Conservation (phyloP, 345 rosid species). For the Eucalyptus sp. region DNA sequence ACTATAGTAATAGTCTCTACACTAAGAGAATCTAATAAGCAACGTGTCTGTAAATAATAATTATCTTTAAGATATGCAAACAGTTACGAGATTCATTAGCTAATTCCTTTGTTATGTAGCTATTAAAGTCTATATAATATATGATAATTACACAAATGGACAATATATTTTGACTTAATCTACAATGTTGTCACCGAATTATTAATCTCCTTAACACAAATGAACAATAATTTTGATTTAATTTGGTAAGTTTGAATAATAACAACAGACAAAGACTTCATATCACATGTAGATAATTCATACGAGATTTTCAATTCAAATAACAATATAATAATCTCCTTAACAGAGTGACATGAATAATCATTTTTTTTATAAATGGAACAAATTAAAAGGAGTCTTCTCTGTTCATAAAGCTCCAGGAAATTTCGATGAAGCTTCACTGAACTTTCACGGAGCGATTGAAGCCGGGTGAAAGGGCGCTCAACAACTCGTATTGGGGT, state of each 20-base stretch:
- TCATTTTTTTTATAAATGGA: not conserved
- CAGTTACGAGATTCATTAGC: not conserved
- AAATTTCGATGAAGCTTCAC: not conserved
- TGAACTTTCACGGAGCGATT: not conserved
- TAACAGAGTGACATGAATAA: not conserved
- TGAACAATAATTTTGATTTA: too few relatives aligned
- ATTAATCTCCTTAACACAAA: too few relatives aligned
- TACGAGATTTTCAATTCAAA: not conserved
- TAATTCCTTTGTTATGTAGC: accelerated
- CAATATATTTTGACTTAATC: not conserved
- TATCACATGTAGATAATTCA: accelerated
- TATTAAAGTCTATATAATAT: not conserved
- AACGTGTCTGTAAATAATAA: not conserved
- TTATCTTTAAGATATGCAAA: not conserved
- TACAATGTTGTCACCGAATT: too few relatives aligned
- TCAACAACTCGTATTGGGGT: not conserved
- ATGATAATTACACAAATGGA: not conserved
- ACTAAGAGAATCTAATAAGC: not conserved
- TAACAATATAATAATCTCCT: not conserved
- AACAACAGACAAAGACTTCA: accelerated
- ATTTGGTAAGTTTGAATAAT: accelerated
- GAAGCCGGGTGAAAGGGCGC: not conserved
- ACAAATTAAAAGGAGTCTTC: not conserved
- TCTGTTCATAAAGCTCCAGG: not conserved
- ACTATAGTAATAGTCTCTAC: not conserved